Evolutionary conservation across 352 stramenopile genomes (phyloP), one percentile per base, ranked within the genome.

Genomic region (Phytophthora citrophthora): DNA sequence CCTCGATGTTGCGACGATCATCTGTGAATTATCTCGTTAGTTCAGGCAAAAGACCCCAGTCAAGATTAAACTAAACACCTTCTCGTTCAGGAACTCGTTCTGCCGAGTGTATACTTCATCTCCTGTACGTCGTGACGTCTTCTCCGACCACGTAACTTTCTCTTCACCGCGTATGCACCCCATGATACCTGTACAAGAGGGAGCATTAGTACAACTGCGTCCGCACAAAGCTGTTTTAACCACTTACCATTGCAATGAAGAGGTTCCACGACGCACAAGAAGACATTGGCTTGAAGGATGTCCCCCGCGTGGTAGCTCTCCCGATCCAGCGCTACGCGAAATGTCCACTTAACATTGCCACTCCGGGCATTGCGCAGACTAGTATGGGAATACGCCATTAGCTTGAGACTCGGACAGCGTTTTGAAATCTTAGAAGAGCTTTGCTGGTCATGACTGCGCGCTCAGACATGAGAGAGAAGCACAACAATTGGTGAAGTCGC

Each of bases 1-100:
- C 49, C 36, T 53, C 5, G 49, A 44, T 2, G 43, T 68, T 24
- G 58, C 58, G 5, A 66, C 58, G n/a, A 61, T 40, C 49, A 54
- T 54, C 48, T 60, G 40, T 15, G 44, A 6, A n/a, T 31, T 31
- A 31, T 31, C 27, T 31, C 27, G 27, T 31, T 31, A 31, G 27
- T 9, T 9, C 27, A 31, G 27, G 27, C 27, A 31, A 31, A 31
- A 31, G 7, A 31, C 7, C 27, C 27, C 27, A 31, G 27, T 8
- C 27, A 31, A 31, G 27, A 31, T 6, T 9, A 31, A 9, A 31
- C 27, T 6, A 31, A 31, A 10, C 27, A 66, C 49, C 58, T 66
- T 66, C 9, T 66, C 58, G 13, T 61, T 57, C 18, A 66, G 50
- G 15, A 66, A 66, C 40, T 66, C 20, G 39, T 64, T 64, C 47